These are phyloP conservation scores for Quercus parvula DNA, from an alignment of 306 rosid genomes.

Conservation along the genomic window DNA sequence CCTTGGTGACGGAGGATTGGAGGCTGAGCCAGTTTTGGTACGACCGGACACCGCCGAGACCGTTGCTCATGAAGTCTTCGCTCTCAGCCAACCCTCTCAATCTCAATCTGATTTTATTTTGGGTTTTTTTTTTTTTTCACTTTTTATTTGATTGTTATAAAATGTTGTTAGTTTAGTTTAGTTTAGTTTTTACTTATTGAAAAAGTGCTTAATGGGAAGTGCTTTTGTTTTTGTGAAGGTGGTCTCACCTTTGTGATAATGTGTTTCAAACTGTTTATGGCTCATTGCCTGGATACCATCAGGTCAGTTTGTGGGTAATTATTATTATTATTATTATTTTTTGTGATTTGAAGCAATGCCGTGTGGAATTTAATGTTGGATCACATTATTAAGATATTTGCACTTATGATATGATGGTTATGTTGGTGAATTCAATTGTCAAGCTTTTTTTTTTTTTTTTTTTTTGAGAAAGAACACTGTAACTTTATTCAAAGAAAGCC, in stretches of 20 bases:
- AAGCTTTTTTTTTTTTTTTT: not conserved
- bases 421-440: not conserved
- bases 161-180: too few relatives aligned
- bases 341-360: not conserved
- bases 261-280: conserved; percentile 88
- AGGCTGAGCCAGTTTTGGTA: too few relatives aligned
- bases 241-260: conserved; percentile 93
- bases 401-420: not conserved
- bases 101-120: too few relatives aligned
- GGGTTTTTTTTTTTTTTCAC: too few relatives aligned
- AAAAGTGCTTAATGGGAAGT: not conserved
- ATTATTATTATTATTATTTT: not conserved
- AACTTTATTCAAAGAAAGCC: too few relatives aligned
- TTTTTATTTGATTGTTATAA: too few relatives aligned
- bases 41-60: too few relatives aligned
- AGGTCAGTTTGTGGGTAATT: conserved; percentile 51
- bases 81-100: too few relatives aligned
- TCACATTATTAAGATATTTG: not conserved
- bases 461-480: too few relatives aligned
- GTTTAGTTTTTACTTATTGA: too few relatives aligned
- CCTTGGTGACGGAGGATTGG: too few relatives aligned
- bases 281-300: conserved; percentile 81
- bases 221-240: conserved; percentile 41
- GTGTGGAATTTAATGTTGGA: not conserved
- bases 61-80: too few relatives aligned